Conservation (phyloP, 1,139 yeast genomes). For the Groenewaldozyma sp. region DNA sequence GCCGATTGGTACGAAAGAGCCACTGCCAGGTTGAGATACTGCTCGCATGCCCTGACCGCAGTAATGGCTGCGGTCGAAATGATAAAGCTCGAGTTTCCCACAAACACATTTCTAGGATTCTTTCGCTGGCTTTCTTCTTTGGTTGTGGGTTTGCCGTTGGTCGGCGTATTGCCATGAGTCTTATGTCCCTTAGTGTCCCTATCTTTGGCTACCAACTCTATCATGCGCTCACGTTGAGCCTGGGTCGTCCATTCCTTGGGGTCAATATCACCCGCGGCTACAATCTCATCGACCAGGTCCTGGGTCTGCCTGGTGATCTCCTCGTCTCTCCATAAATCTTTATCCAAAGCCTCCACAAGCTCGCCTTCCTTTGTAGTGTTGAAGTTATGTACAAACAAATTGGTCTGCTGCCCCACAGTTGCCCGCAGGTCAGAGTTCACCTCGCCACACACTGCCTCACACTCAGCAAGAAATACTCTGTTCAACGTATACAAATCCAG, state of each 20-base stretch:
- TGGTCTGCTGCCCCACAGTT: slow-evolving; percentile 57
- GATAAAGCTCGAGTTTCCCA: slow-evolving; percentile 31
- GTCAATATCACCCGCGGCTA: slow-evolving; percentile 41
- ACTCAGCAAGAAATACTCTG: slow-evolving; percentile 65
- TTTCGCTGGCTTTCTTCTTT: slow-evolving; percentile 7
- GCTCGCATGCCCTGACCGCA: slow-evolving; percentile 36
- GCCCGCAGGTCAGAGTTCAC: slow-evolving; percentile 55
- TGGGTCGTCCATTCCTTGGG: slow-evolving; percentile 40
- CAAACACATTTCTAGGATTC: slow-evolving; percentile 25
- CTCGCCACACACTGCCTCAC: slow-evolving; percentile 78
- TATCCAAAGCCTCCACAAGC: slow-evolving; percentile 46
- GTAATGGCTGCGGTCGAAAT: slow-evolving; percentile 30
- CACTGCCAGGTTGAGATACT: slow-evolving; percentile 41
- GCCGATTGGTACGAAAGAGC: slow-evolving; percentile 42
- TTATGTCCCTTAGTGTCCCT: neutral
- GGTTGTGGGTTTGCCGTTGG: slow-evolving; percentile 3
- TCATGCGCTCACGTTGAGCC: neutral
- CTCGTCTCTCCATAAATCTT: slow-evolving; percentile 74
- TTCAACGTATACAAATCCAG: slow-evolving; percentile 58
- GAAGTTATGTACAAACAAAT: slow-evolving; percentile 47
- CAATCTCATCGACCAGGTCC: slow-evolving; percentile 43
- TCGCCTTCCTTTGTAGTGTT: slow-evolving; percentile 43
- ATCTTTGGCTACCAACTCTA: neutral
- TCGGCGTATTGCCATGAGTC: neutral
- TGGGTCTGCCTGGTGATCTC: slow-evolving; percentile 45